Evolutionary conservation across 768 basidiomycete genomes (phyloP).

Genomic region (Cyathus striatus): DNA sequence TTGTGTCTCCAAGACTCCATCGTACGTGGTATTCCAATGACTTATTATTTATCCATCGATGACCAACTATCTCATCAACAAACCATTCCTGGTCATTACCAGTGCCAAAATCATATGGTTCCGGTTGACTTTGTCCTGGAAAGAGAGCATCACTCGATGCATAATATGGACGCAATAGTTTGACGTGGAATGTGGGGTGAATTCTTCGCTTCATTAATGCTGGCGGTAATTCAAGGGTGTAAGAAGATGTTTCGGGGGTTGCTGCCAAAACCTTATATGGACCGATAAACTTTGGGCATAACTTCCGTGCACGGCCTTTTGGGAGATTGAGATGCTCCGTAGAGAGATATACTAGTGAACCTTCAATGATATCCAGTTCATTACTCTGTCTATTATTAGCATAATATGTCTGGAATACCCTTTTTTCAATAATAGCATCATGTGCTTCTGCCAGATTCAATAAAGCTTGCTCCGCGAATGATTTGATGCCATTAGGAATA

Average conservation of each 20-base stretch:
- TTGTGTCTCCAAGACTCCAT: too few relatives aligned
- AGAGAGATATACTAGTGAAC: constrained; percentile 27
- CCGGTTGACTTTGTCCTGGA: constrained; percentile 17
- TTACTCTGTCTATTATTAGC: constrained; percentile 17
- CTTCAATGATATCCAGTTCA: constrained; percentile 12
- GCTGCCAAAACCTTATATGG: too few relatives aligned
- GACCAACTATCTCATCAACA: constrained; percentile 31
- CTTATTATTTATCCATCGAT: too few relatives aligned
- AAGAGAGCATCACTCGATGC: constrained; percentile 26
- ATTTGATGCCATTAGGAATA: constrained; percentile 12
- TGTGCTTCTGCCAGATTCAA: constrained; percentile 21
- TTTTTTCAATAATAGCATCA: constrained; percentile 26
- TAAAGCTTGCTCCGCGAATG: constrained; percentile 17
- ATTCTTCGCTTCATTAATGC: too few relatives aligned
- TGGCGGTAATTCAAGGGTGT: too few relatives aligned
- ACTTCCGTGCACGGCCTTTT: too few relatives aligned
- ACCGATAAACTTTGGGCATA: too few relatives aligned
- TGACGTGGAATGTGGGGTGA: too few relatives aligned
- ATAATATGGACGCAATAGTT: constrained; percentile 18
- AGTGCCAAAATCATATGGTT: constrained; percentile 30
- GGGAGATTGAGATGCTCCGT: constrained; percentile 29
- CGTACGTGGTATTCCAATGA: too few relatives aligned
- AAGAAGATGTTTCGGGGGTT: too few relatives aligned
- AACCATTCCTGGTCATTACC: constrained; percentile 27
- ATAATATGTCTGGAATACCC: constrained; percentile 20